Base-by-base conservation (phyloP, 805 yeast genomes). In the Metschnikowia aberdeeniae region DNA sequence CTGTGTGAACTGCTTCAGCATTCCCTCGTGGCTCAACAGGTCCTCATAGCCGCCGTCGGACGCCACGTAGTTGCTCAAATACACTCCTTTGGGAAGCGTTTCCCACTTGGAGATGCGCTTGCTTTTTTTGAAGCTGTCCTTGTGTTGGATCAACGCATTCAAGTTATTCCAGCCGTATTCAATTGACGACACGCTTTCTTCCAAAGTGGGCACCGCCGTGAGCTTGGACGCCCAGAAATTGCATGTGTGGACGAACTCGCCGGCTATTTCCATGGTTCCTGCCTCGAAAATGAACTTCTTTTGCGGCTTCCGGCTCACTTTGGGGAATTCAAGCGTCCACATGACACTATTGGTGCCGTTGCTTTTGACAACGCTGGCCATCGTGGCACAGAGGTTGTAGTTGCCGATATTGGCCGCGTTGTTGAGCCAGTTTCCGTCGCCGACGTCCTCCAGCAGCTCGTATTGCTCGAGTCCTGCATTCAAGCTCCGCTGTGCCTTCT, bases 171-270 rank as follows among this genome's bases (percentile, higher is more conserved):
- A 89, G 2, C 96, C 96, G 59, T 80, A 89, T 60, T 89, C 95
- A 47, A 82, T 77, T 43, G 92, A 82, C 2, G 89, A 81, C 28
- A 86, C 73, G 50, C 84, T 81, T 44, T 81, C 84, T 56, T 82
- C 86, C 47, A 63, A 59, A 0, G 81, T 73, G 3, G 96, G 96
- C 17, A 87, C 82, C 12, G 89, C 84, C 6, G 95, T 84, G 31
- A 86, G 76, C 52, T 93, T 77, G 1, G 92, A 86, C 2, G 95
- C 87, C 96, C 97, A 89, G 61, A 86, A 89, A 62, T 89, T 89
- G 64, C 93, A 82, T 5, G 92, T 80, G 53, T 83, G 78, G 13
- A 86, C 80, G 62, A 78, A 87, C 57, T 81, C 85, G 35, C 68
- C 65, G 0, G 96, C 93, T 47, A 78, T 77, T 53, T 82, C 86